Evolutionary conservation across 2,329 filamentous ascomycete genomes (phyloP).

Genomic region (Fusarium subtropicale): DNA sequence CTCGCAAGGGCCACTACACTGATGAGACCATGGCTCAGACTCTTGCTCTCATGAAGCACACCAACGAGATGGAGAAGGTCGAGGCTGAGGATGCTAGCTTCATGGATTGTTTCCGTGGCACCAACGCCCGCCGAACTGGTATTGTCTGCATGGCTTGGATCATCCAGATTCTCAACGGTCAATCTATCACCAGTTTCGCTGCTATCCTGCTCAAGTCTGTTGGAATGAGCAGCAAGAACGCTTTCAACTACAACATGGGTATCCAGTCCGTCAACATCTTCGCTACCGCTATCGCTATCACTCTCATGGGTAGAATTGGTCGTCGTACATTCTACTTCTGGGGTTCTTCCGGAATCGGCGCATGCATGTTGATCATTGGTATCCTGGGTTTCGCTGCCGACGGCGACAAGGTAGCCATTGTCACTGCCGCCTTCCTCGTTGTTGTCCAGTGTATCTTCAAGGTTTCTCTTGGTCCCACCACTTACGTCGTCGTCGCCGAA

Average conservation of each 20-base stretch:
- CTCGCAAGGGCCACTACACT: slow-evolving; percentile 50
- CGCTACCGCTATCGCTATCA: slow-evolving; percentile 56
- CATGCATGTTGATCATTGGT: slow-evolving; percentile 57
- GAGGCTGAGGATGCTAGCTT: slow-evolving; percentile 61
- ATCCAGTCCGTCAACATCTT: slow-evolving; percentile 60
- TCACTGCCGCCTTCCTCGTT: slow-evolving; percentile 47
- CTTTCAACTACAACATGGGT: slow-evolving; percentile 62
- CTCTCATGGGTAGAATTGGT: slow-evolving; percentile 53
- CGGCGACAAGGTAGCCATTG: slow-evolving; percentile 43
- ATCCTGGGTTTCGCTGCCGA: slow-evolving; percentile 52
- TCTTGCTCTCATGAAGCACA: slow-evolving; percentile 57
- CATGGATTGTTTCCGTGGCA: slow-evolving; percentile 60
- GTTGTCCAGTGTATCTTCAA: slow-evolving; percentile 66
- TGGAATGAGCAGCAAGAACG: slow-evolving; percentile 56
- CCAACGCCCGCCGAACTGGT: slow-evolving; percentile 55
- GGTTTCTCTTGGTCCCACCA: slow-evolving; percentile 65
- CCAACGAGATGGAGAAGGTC: slow-evolving; percentile 54
- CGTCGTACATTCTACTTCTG: slow-evolving; percentile 56
- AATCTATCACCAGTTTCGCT: slow-evolving; percentile 66
- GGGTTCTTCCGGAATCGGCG: slow-evolving; percentile 55
- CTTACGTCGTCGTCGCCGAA: slow-evolving; percentile 81
- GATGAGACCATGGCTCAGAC: slow-evolving; percentile 54
- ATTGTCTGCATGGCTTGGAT: slow-evolving; percentile 53
- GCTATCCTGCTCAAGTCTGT: slow-evolving; percentile 65
- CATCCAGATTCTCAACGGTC: slow-evolving; percentile 51